A percentile compares a stretch with the other conserved stretches of the same genome.
Conservation (phyloP, 805 yeast genomes). For the Ogataea glucozyma region DNA sequence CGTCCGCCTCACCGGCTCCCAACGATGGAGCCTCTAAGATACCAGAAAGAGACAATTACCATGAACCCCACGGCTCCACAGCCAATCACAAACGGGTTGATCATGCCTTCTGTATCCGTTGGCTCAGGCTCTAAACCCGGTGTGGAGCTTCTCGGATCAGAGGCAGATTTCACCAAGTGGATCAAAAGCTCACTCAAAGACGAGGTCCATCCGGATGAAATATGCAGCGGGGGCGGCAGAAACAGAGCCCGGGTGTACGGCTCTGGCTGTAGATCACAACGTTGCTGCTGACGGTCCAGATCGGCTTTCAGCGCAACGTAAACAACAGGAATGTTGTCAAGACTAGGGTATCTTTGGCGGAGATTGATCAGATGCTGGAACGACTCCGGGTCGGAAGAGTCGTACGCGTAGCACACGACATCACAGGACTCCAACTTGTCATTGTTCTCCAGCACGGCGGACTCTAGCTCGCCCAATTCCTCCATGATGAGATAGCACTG, state of each 20-base stretch:
- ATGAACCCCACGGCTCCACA: constrained; percentile 71
- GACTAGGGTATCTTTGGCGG: constrained; percentile 55
- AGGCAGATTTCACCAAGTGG: constrained; percentile 87
- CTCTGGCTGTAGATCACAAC: constrained; percentile 86
- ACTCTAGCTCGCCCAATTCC: constrained; percentile 85
- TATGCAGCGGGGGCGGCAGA: constrained; percentile 83
- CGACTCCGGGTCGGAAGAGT: constrained; percentile 94
- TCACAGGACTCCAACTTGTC: constrained; percentile 80
- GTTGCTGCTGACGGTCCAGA: constrained; percentile 90
- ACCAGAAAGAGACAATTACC: constrained; percentile 62
- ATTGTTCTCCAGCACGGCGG: constrained; percentile 74
- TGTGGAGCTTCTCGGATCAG: constrained; percentile 73
- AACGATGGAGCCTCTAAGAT: constrained; percentile 52
- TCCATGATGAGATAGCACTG: constrained; percentile 91
- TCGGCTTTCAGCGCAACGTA: constrained; percentile 95
- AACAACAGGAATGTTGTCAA: constrained; percentile 73
- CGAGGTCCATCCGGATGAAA: constrained; percentile 87
- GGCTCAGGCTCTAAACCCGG: constrained; percentile 73
- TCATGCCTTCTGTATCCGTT: constrained; percentile 42
- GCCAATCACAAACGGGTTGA: constrained; percentile 58
- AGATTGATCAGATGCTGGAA: constrained; percentile 79
- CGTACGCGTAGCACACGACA: constrained; percentile 86
- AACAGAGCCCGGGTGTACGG: constrained; percentile 66
- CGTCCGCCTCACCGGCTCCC: background rate
- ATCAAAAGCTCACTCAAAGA: constrained; percentile 82